Evolutionary conservation across 495 filamentous ascomycete species (phyloP).

Genomic region (Aspergillus sclerotioniger): DNA sequence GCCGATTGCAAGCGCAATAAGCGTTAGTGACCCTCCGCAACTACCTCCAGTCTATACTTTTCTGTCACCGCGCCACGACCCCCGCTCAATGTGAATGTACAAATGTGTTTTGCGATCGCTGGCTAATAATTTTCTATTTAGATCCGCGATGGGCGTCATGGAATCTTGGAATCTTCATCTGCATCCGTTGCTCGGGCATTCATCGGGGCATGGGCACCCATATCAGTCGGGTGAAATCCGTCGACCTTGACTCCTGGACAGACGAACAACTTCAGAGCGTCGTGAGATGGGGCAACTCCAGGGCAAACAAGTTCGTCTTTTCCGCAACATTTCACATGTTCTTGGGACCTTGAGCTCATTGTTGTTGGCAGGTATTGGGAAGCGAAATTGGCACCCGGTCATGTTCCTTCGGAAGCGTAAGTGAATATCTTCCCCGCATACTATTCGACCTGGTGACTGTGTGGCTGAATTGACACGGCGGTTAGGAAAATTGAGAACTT

Average conservation of each 20-base stretch:
- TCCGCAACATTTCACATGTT: conserved; percentile 9
- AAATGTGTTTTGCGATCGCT: not conserved
- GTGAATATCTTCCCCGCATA: conserved; percentile 25
- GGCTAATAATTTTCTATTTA: conserved; percentile 34
- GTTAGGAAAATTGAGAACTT: conserved; percentile 95
- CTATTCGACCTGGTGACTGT: not conserved
- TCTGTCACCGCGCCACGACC: not conserved
- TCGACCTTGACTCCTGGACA: conserved; percentile 96
- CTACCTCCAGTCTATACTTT: not conserved
- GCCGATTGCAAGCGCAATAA: conserved; percentile 99
- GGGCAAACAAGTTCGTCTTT: conserved; percentile 78
- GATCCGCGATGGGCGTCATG: conserved; percentile 98
- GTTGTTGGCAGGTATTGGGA: conserved; percentile 75
- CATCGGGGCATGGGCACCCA: conserved; percentile 98
- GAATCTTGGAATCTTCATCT: conserved; percentile 94
- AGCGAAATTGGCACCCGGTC: conserved; percentile 83
- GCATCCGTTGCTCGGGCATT: conserved; percentile 96
- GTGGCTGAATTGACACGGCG: conserved; percentile 5
- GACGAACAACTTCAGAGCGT: conserved; percentile 95
- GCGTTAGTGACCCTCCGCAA: conserved; percentile 55
- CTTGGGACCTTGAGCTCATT: conserved; percentile 18
- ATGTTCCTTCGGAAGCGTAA: conserved; percentile 91
- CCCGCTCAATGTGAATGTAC: not conserved
- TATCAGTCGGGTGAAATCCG: conserved; percentile 95
- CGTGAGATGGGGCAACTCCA: conserved; percentile 87